Base-by-base conservation (phyloP, 2,329 filamentous ascomycete genomes). In the Daldinia eschscholtzii region DNA sequence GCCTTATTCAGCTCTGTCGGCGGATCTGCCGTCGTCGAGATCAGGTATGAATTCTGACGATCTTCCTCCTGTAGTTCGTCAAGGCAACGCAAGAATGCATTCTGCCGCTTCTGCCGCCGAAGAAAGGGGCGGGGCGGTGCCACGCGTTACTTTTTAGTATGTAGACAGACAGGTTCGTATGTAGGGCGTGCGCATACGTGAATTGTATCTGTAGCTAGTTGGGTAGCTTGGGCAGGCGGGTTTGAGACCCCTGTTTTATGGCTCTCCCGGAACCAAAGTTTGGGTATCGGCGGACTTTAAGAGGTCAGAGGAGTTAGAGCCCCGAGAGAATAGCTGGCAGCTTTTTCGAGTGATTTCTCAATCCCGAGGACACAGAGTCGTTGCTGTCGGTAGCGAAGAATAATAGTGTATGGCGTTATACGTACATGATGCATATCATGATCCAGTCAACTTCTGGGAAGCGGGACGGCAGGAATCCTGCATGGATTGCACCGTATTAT, bases 401-500 rank as follows among this genome's bases (percentile, higher is more conserved):
- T 33, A 13, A 33, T 13, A 30, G 13, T 9, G 26, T 52, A 18
- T 52, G 46, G 26, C 46, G 46, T 52, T 52, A 52, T 52, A 52
- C 26, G 26, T 33, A 52, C 46, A 52, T 52, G 46, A 52, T 52
- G 46, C 46, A 52, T 12, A 52, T 6, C 46, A 33, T 26, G 26
- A 33, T 52, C 26, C 13, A 52, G 46, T 26, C 26, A 52, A 52
- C 46, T 52, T 35, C 6, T n/a, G 26, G 4, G 46, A 52, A 33
- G 28, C 26, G 26, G 46, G 46, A 33, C 26, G 26, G 46, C 28
- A 33, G 46, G 46, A 52, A 18, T 30, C 28, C 26, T 52, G 46
- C 46, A 52, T 33, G 46, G 46, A 18, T 52, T 52, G 0, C 28
- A 52, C 46, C 46, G 46, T 52, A 52, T 52, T 52, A 52, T 52